Evolutionary conservation across 495 filamentous ascomycete genomes (phyloP).

Genomic region (Ascodesmis nigricans): DNA sequence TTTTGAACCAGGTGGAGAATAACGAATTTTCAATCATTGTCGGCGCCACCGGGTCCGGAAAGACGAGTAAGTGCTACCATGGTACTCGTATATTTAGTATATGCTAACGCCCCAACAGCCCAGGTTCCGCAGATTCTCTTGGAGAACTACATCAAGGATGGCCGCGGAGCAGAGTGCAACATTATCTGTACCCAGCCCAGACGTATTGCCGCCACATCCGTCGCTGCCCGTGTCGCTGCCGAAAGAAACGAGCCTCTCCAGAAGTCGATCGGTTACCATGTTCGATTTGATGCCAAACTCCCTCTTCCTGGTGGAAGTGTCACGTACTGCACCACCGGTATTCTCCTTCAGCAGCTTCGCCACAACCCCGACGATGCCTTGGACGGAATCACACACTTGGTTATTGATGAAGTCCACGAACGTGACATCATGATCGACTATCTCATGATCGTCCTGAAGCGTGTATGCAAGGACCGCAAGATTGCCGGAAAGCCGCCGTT

Average conservation of each 20-base stretch:
- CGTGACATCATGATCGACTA: slow-evolving; percentile 34
- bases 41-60: slow-evolving; percentile 37
- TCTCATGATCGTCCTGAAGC: slow-evolving; percentile 33
- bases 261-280: slow-evolving; percentile 31
- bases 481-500: slow-evolving; percentile 24
- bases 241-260: slow-evolving; percentile 31
- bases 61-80: slow-evolving; percentile 27
- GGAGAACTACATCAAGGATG: slow-evolving; percentile 28
- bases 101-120: slow-evolving; percentile 17
- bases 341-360: slow-evolving; percentile 31
- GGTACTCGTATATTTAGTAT: neutral
- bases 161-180: slow-evolving; percentile 27
- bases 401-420: slow-evolving; percentile 42
- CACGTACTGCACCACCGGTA: slow-evolving; percentile 37
- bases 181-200: slow-evolving; percentile 39
- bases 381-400: slow-evolving; percentile 29
- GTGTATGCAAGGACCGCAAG: slow-evolving; percentile 24
- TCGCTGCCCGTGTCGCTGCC: slow-evolving; percentile 32
- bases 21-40: slow-evolving; percentile 32
- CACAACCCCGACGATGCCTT: slow-evolving; percentile 24
- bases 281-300: slow-evolving; percentile 29
- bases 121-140: slow-evolving; percentile 39
- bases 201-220: slow-evolving; percentile 33
- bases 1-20: slow-evolving; percentile 29
- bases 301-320: slow-evolving; percentile 27